A percentile compares a stretch with the other conserved stretches of the same genome.
phyloP scores from a whole-genome alignment of 2,329 filamentous ascomycete genomes.

The Fusarium sp. region DNA sequence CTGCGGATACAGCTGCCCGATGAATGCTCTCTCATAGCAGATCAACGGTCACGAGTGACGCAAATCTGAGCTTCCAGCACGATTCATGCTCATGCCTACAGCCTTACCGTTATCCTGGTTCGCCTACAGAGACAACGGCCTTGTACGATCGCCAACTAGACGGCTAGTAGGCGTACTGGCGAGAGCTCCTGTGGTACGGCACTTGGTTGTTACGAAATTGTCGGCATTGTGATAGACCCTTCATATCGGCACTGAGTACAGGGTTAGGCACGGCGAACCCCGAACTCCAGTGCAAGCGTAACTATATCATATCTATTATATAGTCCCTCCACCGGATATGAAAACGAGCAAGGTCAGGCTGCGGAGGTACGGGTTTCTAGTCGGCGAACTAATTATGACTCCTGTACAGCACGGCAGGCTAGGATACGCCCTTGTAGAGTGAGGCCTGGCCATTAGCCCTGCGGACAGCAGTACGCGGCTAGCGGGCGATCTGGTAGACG shows the following conservation, averaged over 20 bases:
- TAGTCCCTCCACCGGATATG: not conserved
- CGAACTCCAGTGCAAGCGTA: constrained; percentile 5
- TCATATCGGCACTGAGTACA: constrained; percentile 15
- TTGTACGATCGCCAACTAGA: constrained; percentile 7
- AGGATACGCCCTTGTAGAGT: not conserved
- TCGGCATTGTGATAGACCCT: constrained; percentile 6
- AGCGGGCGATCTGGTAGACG: constrained; percentile 21
- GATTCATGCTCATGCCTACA: constrained; percentile 6
- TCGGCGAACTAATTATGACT: not conserved
- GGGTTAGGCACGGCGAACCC: constrained; percentile 24
- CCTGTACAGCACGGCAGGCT: not conserved
- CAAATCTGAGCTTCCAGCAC: not conserved
- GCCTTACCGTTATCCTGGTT: constrained; percentile 23
- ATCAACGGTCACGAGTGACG: constrained; percentile 4
- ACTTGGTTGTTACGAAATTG: constrained; percentile 20
- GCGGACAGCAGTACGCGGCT: not conserved
- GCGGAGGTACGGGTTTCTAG: not conserved
- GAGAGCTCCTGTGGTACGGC: constrained; percentile 12
- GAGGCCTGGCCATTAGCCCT: constrained; percentile 17
- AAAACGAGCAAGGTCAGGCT: constrained; percentile 14
- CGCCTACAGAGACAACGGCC: not conserved
- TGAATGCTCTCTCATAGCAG: not conserved
- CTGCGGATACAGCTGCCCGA: not conserved
- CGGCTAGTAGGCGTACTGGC: constrained; percentile 1
- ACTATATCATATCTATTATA: constrained; percentile 12